Conservation (phyloP, 176 grass and related monocot genomes). For the Paspalum notatum region DNA sequence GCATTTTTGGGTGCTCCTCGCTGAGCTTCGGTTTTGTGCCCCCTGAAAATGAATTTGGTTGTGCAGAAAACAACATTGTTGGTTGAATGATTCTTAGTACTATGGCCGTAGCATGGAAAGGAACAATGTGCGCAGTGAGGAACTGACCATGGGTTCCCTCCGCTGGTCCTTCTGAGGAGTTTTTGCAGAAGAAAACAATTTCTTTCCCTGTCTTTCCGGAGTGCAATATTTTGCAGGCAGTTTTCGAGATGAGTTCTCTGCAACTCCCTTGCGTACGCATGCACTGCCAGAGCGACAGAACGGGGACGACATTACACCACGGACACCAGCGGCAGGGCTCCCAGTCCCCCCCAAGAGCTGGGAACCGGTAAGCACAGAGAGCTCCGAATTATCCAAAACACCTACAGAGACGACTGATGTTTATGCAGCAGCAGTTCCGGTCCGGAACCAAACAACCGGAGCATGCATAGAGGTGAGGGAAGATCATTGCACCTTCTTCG, state of each 20-base stretch:
- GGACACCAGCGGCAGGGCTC: slow-evolving; percentile 26
- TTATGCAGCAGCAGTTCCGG: neutral
- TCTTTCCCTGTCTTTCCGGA: slow-evolving; percentile 48
- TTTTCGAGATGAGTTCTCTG: slow-evolving; percentile 43
- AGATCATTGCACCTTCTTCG: slow-evolving; percentile 60
- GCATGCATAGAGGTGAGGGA: neutral
- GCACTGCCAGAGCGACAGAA: slow-evolving; percentile 9
- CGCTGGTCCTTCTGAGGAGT: slow-evolving; percentile 34
- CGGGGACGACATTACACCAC: slow-evolving; percentile 38
- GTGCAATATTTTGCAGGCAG: slow-evolving; percentile 34
- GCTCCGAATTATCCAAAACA: slow-evolving; percentile 72
- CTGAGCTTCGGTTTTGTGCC: slow-evolving; percentile 41
- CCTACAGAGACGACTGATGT: slow-evolving; percentile 47
- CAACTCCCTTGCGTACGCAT: slow-evolving; percentile 28
- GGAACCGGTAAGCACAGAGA: slow-evolving; percentile 77
- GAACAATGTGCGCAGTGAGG: slow-evolving; percentile 12
- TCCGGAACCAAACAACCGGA: too few species aligned
- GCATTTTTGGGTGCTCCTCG: slow-evolving; percentile 36
- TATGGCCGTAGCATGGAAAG: neutral
- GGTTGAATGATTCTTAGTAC: slow-evolving; percentile 11
- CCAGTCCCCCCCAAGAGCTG: slow-evolving; percentile 32
- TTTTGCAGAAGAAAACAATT: slow-evolving; percentile 58
- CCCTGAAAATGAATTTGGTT: slow-evolving; percentile 42
- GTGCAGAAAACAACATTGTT: slow-evolving; percentile 34
- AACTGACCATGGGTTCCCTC: slow-evolving; percentile 42